phyloP scores from a whole-genome alignment of 345 rosid genomes.

The Eucalyptus cladocalyx region DNA sequence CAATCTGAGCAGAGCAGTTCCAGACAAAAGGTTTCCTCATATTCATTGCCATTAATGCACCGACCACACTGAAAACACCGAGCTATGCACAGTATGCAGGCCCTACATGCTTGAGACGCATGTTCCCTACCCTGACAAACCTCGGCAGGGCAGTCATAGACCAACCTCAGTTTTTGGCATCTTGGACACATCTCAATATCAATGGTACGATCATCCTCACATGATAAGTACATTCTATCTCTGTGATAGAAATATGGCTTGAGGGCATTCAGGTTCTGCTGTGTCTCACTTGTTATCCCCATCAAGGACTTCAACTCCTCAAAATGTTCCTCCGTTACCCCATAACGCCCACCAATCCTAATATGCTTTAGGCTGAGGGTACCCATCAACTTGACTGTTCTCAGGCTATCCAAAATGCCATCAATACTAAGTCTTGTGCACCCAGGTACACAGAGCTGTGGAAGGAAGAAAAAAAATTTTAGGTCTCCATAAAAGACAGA shows the following conservation, averaged over 20 bases:
- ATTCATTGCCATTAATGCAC: constrained; percentile 69
- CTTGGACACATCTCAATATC: constrained; percentile 89
- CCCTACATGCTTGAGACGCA: constrained; percentile 48
- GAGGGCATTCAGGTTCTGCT: constrained; percentile 4
- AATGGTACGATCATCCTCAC: constrained; percentile 60
- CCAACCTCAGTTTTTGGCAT: constrained; percentile 64
- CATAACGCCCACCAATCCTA: constrained; percentile 69
- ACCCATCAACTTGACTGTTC: constrained; percentile 36
- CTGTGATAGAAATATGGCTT: constrained; percentile 61
- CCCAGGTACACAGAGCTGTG: constrained; percentile 83
- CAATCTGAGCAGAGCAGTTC: constrained; percentile 70
- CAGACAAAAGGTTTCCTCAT: constrained; percentile 79
- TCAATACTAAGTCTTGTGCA: constrained; percentile 68
- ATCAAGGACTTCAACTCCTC: constrained; percentile 53
- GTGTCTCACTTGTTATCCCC: constrained; percentile 17
- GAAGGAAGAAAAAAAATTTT: not conserved
- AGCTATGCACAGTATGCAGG: constrained; percentile 70
- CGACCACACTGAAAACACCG: constrained; percentile 84
- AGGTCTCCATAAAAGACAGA: not conserved
- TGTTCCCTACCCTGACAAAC: constrained; percentile 46
- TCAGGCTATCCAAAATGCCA: constrained; percentile 54
- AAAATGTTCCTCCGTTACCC: constrained; percentile 52
- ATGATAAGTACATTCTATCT: constrained; percentile 44
- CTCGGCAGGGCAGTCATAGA: constrained; percentile 88
- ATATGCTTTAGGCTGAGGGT: constrained; percentile 51